phyloP scores from a whole-genome alignment of 75 land plant species.

The Sequoia sempervirens region DNA sequence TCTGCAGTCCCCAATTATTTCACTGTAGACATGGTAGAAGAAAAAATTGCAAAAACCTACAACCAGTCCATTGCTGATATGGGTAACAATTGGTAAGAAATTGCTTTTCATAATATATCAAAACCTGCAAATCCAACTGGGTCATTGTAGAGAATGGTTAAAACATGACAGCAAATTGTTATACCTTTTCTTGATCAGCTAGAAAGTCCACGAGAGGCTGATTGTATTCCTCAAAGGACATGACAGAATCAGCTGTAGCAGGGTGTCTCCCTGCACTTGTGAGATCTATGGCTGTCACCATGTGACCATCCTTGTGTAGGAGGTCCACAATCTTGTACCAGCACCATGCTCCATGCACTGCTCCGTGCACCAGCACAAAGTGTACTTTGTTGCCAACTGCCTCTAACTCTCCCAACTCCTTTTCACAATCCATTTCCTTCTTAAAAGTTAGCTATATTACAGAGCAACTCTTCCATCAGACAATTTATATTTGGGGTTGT shows the following conservation, averaged over 20 bases:
- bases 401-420: too few relatives aligned
- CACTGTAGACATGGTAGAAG: too few relatives aligned
- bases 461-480: too few relatives aligned
- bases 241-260: constrained; percentile 18
- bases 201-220: constrained; percentile 32
- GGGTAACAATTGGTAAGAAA: too few relatives aligned
- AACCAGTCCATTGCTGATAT: too few relatives aligned
- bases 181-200: neutral
- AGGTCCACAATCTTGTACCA: constrained; percentile 55
- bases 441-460: too few relatives aligned
- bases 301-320: constrained; percentile 42
- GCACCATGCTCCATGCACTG: constrained; percentile 62
- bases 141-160: neutral
- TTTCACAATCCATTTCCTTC: too few relatives aligned
- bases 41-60: too few relatives aligned
- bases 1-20: too few relatives aligned
- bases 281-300: constrained; percentile 59
- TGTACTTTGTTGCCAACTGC: neutral
- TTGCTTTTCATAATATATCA: too few relatives aligned
- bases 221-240: constrained; percentile 27
- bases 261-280: constrained; percentile 34
- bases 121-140: constrained; percentile 26
- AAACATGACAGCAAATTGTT: neutral
- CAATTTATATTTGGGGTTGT: too few relatives aligned
- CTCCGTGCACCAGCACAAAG: constrained; percentile 64